A percentile compares a stretch with the other conserved stretches of the same genome.
phyloP scores from a whole-genome alignment of 257 asterid species.

The Ophiorrhiza pumila region DNA sequence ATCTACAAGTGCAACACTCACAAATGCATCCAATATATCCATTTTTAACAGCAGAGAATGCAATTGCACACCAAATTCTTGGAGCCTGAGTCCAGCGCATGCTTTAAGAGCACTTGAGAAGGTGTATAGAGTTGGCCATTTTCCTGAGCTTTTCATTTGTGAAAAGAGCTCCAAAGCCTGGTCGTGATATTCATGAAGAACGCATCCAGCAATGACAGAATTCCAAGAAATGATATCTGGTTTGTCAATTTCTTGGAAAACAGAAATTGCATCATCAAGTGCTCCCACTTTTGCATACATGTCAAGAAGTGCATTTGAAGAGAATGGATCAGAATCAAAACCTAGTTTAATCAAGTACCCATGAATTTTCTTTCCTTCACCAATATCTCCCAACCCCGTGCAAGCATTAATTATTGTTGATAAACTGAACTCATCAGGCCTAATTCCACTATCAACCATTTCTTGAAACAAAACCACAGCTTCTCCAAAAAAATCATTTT shows the following conservation, averaged over 20 bases:
- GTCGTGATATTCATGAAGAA: conserved; percentile 40
- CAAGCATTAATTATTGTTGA: conserved; percentile 63
- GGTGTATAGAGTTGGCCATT: conserved; percentile 58
- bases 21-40: conserved; percentile 51
- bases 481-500: conserved; percentile 43
- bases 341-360: conserved; percentile 62
- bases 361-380: conserved; percentile 58
- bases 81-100: conserved; percentile 54
- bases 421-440: conserved; percentile 71
- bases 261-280: conserved; percentile 48
- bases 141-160: conserved; percentile 52
- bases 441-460: conserved; percentile 53
- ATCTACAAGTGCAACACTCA: conserved; percentile 63
- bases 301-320: conserved; percentile 68
- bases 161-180: conserved; percentile 52
- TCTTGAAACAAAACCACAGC: conserved; percentile 57
- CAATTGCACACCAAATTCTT: conserved; percentile 48
- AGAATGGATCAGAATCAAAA: conserved; percentile 56
- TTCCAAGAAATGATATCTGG: conserved; percentile 78
- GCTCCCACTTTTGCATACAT: conserved; percentile 66
- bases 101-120: conserved; percentile 79
- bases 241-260: conserved; percentile 36
- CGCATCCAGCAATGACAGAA: conserved; percentile 69
- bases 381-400: conserved; percentile 52
- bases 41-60: conserved; percentile 57